These are phyloP conservation scores for Plantago coronopus DNA, from an alignment of 305 asterid species.

Conservation along the genomic window DNA sequence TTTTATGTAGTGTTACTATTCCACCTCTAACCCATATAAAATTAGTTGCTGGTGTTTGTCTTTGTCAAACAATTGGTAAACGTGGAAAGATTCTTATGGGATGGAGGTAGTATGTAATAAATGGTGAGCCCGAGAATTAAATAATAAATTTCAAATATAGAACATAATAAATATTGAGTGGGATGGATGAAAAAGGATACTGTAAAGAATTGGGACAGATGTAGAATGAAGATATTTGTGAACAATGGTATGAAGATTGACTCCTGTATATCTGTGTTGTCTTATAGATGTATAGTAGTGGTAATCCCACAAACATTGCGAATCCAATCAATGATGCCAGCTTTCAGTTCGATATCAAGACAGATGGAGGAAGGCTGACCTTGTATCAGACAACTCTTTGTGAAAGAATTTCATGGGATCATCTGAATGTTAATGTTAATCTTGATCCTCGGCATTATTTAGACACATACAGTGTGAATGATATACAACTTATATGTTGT, in stretches of 20 bases:
- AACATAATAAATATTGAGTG: no score
- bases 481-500: slow-evolving; percentile 89
- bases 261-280: slow-evolving; percentile 28
- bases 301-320: slow-evolving; percentile 95
- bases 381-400: slow-evolving; percentile 89
- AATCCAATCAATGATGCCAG: slow-evolving; percentile 92
- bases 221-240: neutral
- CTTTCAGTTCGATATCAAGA: slow-evolving; percentile 79
- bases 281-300: slow-evolving; percentile 91
- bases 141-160: no score
- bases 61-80: no score
- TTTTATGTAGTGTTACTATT: neutral
- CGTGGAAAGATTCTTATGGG: no score
- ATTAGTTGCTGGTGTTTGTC: no score
- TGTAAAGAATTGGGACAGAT: neutral
- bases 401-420: slow-evolving; percentile 71
- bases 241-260: slow-evolving; percentile 4
- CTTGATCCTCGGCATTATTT: slow-evolving; percentile 64
- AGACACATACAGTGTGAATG: slow-evolving; percentile 61
- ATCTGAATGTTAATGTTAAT: slow-evolving; percentile 35
- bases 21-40: no score
- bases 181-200: no score
- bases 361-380: slow-evolving; percentile 73
- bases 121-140: no score
- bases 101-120: no score